Conservation (phyloP, 768 basidiomycete genomes). For the Auriscalpium microsporum region DNA sequence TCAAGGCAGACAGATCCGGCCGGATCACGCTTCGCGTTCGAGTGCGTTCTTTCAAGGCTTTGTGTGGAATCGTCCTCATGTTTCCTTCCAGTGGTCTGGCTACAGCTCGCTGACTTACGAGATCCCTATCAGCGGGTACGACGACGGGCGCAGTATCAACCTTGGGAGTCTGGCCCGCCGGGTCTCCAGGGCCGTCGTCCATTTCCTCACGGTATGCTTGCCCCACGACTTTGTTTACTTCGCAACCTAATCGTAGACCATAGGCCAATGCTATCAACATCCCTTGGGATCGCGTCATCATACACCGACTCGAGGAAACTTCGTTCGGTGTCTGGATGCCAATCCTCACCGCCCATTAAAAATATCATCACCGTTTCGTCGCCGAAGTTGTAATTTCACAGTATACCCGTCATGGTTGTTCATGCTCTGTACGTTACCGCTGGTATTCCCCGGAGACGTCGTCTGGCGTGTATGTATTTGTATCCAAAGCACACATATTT, state of each 20-base stretch:
- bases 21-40: conserved; percentile 10
- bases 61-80: not conserved
- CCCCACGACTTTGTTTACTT: not conserved
- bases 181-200: conserved; percentile 11
- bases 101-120: conserved; percentile 11
- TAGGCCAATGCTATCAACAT: conserved; percentile 12
- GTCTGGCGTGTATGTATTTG: too few species aligned
- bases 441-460: too few species aligned
- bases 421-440: too few species aligned
- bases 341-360: conserved; percentile 4
- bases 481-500: too few species aligned
- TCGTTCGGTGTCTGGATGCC: conserved; percentile 11
- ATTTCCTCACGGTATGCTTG: conserved; percentile 12
- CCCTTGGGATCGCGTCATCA: conserved; percentile 13
- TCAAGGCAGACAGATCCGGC: conserved; percentile 4
- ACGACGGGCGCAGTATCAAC: conserved; percentile 3
- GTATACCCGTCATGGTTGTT: too few species aligned
- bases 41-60: conserved; percentile 2
- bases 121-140: conserved; percentile 10
- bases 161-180: conserved; percentile 13
- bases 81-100: conserved; percentile 10
- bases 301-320: conserved; percentile 13
- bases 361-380: too few species aligned
- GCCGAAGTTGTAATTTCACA: too few species aligned
- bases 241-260: not conserved